phyloP scores from a whole-genome alignment of 352 stramenopile species.

The Lagenidium giganteum region DNA sequence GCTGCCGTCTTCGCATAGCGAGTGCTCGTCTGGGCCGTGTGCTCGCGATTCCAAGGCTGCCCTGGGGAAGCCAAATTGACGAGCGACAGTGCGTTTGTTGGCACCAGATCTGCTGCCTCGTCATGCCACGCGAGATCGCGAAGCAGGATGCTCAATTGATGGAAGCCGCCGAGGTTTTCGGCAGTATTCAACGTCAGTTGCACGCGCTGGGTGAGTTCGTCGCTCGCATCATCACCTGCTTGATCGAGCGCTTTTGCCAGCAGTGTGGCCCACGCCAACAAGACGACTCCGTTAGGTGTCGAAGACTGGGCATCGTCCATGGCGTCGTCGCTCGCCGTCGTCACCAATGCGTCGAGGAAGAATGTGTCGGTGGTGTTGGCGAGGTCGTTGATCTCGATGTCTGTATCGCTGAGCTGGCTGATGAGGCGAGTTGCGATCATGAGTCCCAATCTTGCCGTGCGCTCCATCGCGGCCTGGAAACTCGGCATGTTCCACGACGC shows the following conservation, averaged over 20 bases:
- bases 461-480: constrained; percentile 9
- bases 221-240: constrained; percentile 4
- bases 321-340: constrained; percentile 10
- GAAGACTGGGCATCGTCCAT: constrained; percentile 20
- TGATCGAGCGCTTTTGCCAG: constrained; percentile 36
- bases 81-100: too few species aligned
- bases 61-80: too few species aligned
- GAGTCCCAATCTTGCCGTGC: constrained; percentile 9
- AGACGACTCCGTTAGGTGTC: constrained; percentile 31
- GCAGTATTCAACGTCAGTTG: constrained; percentile 33
- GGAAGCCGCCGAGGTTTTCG: constrained; percentile 43
- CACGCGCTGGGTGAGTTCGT: constrained; percentile 29
- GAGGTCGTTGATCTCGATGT: constrained; percentile 4
- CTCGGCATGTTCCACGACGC: constrained; percentile 8
- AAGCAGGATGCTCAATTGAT: constrained; percentile 47
- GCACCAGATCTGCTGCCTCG: too few species aligned
- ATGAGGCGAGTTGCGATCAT: constrained; percentile 10
- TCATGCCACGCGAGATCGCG: constrained; percentile 31
- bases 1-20: too few species aligned
- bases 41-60: too few species aligned
- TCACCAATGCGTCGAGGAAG: too few species aligned
- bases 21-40: too few species aligned
- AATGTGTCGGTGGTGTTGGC: constrained; percentile 5
- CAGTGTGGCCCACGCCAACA: constrained; percentile 47
- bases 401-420: constrained; percentile 3